Percentiles rank a stretch among this genome's conserved stretches.
These are phyloP conservation scores for Metschnikowia baotianmanensis DNA, from an alignment of 805 yeast species.

Conservation along the genomic window DNA sequence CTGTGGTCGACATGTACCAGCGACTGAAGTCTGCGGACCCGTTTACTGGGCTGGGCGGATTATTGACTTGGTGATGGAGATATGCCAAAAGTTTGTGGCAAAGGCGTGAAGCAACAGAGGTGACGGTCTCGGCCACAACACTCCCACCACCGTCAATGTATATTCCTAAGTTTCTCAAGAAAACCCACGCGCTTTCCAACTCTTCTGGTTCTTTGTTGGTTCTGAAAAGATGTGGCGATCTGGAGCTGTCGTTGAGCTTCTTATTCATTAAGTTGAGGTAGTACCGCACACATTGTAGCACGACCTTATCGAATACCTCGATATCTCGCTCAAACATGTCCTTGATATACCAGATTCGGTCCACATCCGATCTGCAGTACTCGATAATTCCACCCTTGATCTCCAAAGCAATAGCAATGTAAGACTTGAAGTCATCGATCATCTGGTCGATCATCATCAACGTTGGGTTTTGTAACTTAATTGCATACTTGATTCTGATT, in stretches of 20 bases:
- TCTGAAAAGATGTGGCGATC: constrained; percentile 59
- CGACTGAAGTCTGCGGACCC: constrained; percentile 43
- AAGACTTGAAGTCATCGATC: constrained; percentile 78
- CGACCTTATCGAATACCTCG: constrained; percentile 56
- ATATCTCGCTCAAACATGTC: constrained; percentile 57
- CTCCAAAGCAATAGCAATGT: constrained; percentile 70
- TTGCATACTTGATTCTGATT: constrained; percentile 73
- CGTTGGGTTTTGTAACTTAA: constrained; percentile 77
- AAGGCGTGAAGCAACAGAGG: constrained; percentile 61
- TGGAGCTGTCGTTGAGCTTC: constrained; percentile 76
- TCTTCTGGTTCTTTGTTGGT: constrained; percentile 92
- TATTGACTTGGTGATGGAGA: constrained; percentile 62
- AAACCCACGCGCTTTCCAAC: constrained; percentile 77
- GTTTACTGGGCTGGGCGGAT: constrained; percentile 47
- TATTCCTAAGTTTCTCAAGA: constrained; percentile 72
- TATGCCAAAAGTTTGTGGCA: constrained; percentile 67
- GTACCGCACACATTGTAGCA: constrained; percentile 71
- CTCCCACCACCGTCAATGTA: constrained; percentile 79
- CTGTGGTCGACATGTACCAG: constrained; percentile 67
- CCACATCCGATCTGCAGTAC: constrained; percentile 51
- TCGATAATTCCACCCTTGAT: constrained; percentile 65
- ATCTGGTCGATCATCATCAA: constrained; percentile 96
- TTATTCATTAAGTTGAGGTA: constrained; percentile 68
- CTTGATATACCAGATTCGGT: constrained; percentile 68
- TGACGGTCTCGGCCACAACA: constrained; percentile 75